Evolutionary conservation across 331 rosid species (phyloP).

Genomic region (Arachis monticola): DNA sequence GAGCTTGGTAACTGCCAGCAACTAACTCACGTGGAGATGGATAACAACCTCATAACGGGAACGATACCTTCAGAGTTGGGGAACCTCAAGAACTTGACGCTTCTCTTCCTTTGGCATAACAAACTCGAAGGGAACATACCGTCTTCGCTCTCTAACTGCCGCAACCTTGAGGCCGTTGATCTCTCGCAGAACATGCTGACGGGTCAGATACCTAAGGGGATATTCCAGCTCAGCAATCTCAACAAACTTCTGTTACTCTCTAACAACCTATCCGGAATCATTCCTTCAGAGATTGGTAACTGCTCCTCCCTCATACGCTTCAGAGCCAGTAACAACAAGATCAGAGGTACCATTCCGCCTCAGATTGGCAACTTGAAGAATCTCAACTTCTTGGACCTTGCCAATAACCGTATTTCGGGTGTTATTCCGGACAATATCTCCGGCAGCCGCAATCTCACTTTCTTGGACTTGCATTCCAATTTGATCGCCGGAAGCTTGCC

Average conservation of each 20-base stretch:
- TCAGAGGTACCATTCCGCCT: conserved; percentile 66
- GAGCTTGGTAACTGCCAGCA: conserved; percentile 66
- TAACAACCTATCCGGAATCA: conserved; percentile 70
- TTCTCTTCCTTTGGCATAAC: conserved; percentile 82
- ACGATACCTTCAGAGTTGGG: conserved; percentile 80
- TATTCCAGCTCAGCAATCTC: conserved; percentile 74
- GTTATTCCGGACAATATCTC: conserved; percentile 65
- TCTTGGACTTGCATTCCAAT: conserved; percentile 82
- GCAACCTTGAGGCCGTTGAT: conserved; percentile 75
- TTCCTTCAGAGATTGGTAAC: conserved; percentile 74
- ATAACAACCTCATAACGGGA: conserved; percentile 76
- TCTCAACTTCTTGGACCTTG: conserved; percentile 77
- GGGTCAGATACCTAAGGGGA: conserved; percentile 74
- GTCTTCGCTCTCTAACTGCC: conserved; percentile 67
- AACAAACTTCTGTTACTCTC: conserved; percentile 77
- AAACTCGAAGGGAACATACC: conserved; percentile 83
- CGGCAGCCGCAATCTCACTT: conserved; percentile 78
- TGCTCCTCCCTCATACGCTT: conserved; percentile 86
- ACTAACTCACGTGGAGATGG: conserved; percentile 75
- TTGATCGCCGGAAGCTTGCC: conserved; percentile 69
- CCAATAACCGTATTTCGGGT: conserved; percentile 60
- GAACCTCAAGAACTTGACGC: conserved; percentile 32
- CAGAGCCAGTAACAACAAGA: conserved; percentile 69
- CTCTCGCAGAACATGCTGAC: conserved; percentile 54
- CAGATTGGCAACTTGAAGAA: conserved; percentile 70